Conservation (phyloP, 2,329 filamentous ascomycete genomes). For the Xylariaceae sp. region DNA sequence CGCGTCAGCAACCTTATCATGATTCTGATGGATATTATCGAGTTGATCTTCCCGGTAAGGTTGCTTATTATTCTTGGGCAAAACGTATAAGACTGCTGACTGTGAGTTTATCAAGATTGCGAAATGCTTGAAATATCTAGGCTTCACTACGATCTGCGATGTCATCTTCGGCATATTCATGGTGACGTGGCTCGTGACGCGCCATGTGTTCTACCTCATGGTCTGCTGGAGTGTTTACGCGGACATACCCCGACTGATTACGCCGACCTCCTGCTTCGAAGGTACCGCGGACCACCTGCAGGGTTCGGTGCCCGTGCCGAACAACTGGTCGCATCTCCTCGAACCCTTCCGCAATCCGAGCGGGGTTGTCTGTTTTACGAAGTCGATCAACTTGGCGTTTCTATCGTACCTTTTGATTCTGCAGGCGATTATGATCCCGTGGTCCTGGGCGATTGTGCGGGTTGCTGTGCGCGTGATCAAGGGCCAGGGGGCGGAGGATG, state of each 20-base stretch:
- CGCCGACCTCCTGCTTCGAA: slow-evolving; percentile 64
- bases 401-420: slow-evolving; percentile 68
- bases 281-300: slow-evolving; percentile 49
- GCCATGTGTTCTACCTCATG: slow-evolving; percentile 72
- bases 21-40: slow-evolving; percentile 86
- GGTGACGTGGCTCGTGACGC: slow-evolving; percentile 71
- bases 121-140: slow-evolving; percentile 87
- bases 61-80: slow-evolving; percentile 1
- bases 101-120: slow-evolving; percentile 52
- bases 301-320: slow-evolving; percentile 47
- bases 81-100: slow-evolving; percentile 2
- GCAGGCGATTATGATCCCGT: slow-evolving; percentile 74
- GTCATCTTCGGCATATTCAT: slow-evolving; percentile 79
- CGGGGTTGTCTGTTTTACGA: slow-evolving; percentile 76
- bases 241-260: slow-evolving; percentile 55
- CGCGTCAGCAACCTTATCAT: slow-evolving; percentile 83
- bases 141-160: slow-evolving; percentile 71
- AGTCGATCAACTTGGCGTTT: slow-evolving; percentile 68
- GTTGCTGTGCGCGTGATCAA: slow-evolving; percentile 73
- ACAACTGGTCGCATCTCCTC: slow-evolving; percentile 56
- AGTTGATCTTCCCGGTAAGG: slow-evolving; percentile 76
- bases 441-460: slow-evolving; percentile 80
- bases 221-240: slow-evolving; percentile 76
- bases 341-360: slow-evolving; percentile 66
- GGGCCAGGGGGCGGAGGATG: slow-evolving; percentile 73